Base-by-base conservation (phyloP, 495 filamentous ascomycete genomes). In the Penicillium manginii region DNA sequence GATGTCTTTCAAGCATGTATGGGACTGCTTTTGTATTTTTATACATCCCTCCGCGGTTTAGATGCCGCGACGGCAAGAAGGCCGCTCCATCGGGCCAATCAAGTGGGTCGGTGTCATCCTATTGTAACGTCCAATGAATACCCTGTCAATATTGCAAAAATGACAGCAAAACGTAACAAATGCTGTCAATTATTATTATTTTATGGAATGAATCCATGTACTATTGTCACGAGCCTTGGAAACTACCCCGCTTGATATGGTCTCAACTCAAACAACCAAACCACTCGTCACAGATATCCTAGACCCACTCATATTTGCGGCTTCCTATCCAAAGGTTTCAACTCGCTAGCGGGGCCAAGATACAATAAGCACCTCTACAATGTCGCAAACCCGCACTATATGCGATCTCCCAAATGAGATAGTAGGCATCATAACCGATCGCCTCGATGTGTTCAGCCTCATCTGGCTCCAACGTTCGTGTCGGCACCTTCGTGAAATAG, bases 401-500 rank as follows among this genome's bases (percentile, higher is more conserved):
- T 43, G 4, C 3, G 12, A 43, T 43, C 40, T 43, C 17, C 40
- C 40, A 17, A 43, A 9, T n/a, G 40, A 43, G n/a, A n/a, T 43
- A 1, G 4, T 43, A 21, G 3, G 12, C 14, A 17, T 43, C 4
- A 43, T 43, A 43, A n/a, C 40, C 8, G 7, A 43, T 18, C 4
- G 15, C n/a, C 39, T 42, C n/a, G 40, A 43, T 18, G 40, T 9
- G 14, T 42, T 42, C 39, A 42, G 39, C 15, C 39, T 7, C 39
- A 42, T 42, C 5, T n/a, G 5, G 39, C 14, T 42, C 3, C 5
- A 14, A 42, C 19, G 9, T 42, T 54, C 51, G 4, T 58, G 55
- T 22, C 47, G 21, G 33, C 23, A 17, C 26, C 40, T 58, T 21
- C 48, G 42, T 45, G 37, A 52, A 58, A 26, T 46, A 19, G 52